Evolutionary conservation across 2,329 filamentous ascomycete species (phyloP), one percentile per base, ranked within the genome.

Genomic region (Immersiporthe knoxdaviesiana): DNA sequence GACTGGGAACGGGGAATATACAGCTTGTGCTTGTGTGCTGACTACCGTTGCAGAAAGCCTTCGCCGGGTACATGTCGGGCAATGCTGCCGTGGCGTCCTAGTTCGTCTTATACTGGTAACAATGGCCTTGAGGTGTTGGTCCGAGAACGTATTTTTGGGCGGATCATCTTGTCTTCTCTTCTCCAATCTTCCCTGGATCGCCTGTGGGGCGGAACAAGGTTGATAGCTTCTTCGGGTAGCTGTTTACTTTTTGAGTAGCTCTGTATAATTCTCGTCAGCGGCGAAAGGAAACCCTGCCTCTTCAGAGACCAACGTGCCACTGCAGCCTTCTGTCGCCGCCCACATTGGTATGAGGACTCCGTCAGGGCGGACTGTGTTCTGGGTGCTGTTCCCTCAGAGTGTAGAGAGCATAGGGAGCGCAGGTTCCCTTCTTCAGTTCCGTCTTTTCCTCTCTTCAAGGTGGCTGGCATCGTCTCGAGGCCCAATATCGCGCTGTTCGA

Each of bases 51-150:
- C 61, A 72, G 70, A 72, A 72, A 72, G 66, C 70, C 18, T 72
- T 72, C 27, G 68, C 70, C 47, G 70, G 47, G 8, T 72, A 72
- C 47, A 72, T 72, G 70, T 56, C 63, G 12, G 68, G 70, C 21
- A 72, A 68, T 12, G 54, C 63, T 2, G 68, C n/a, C 4, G 56
- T 63, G 24, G 63, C 64, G n/a, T 52, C 63, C 24, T 61, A 50
- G 41, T 52, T 10, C 16, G 35, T 50, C 39, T 12, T 21, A n/a
- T n/a, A n/a, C 37, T 52, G 65, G n/a, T 30, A 37, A 61, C 24
- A 35, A 2, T 32, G 16, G 21, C 32, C 10, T 12, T 10, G 14
- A 8, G 24, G 27, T 64, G 2, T n/a, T 32, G 12, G 24, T 59
- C 16, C 12, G n/a, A 44, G 24, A 18, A 35, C 35, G 21, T 18